phyloP scores from a whole-genome alignment of 2,329 filamentous ascomycete species.

The Epichloe gansuensis region DNA sequence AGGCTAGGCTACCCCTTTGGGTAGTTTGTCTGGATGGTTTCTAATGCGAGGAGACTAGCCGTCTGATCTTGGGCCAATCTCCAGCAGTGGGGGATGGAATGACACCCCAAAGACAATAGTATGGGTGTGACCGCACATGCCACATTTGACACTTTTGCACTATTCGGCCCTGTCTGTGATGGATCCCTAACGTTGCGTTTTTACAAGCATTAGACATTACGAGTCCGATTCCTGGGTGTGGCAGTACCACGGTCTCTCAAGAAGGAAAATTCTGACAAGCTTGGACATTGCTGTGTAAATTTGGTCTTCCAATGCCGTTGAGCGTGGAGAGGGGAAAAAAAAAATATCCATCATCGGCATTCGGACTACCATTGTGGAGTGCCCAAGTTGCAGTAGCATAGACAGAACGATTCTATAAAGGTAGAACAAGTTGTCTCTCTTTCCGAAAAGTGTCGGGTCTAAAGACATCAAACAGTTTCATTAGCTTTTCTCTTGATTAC shows the following conservation, averaged over 20 bases:
- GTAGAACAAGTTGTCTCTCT: background rate
- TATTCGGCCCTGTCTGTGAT: background rate
- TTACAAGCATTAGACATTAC: background rate
- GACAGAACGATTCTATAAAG: background rate
- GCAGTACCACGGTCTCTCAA: background rate
- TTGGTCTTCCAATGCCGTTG: background rate
- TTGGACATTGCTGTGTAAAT: background rate
- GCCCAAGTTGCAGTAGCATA: background rate
- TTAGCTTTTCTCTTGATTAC: background rate
- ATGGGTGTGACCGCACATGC: conserved; percentile 1
- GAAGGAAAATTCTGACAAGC: background rate
- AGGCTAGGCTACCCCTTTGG: conserved; percentile 1
- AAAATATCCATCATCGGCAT: background rate
- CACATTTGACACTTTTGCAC: background rate
- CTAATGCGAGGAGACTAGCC: background rate
- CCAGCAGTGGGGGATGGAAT: background rate
- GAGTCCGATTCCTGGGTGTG: background rate
- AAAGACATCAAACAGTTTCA: background rate
- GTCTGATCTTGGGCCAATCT: background rate
- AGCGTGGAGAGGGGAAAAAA: background rate
- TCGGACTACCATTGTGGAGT: background rate
- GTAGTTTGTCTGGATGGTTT: background rate
- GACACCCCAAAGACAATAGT: background rate
- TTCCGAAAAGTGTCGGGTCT: background rate
- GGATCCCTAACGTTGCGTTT: conserved; percentile 1